Base-by-base conservation (phyloP, 495 filamentous ascomycete genomes). In the Clavariopsis aquatica region DNA sequence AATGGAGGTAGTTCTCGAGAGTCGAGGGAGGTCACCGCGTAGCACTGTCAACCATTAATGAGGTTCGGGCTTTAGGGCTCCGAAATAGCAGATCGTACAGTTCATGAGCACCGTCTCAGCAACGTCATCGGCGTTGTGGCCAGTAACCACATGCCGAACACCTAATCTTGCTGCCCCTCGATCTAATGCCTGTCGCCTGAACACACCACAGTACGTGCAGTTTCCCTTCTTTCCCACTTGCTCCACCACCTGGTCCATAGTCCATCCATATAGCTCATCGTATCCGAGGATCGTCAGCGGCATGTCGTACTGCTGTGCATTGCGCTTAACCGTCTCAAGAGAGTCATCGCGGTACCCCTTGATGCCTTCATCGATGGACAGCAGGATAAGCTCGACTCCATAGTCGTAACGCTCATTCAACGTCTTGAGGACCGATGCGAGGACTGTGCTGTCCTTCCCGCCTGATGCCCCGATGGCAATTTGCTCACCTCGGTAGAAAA, bases 61-160 rank as follows among this genome's bases (percentile, higher is more conserved):
- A 26, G 12, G 1, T 24, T 22, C 22, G n/a, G n/a, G n/a, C 7
- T 60, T 19, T 62, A 28, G 23, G 20, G 6, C 24, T 36, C 23
- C 10, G 52, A 1, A 19, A 26, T 27, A 26, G 19, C 15, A 20
- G 5, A 0, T 68, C 61, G 38, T 62, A 74, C 74, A 59, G 57
- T 98, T 98, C 94, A 98, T 98, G 74, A 98, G 80, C 29, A 98
- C 89, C 12, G 94, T 98, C 81, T 98, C 94, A n/a, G 94, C 94
- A 23, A 97, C 87, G 76, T 98, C 94, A 65, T 98, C 94, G 10
- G 95, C 94, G 74, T 98, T 98, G 75, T 98, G 94, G 1, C 94
- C 94, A 8, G 94, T 98, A 17, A 98, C 93, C 6, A 98, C 95
- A 77, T 98, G 94, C 63, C 85, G 86, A 71, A 98, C 95, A 0